These are phyloP conservation scores for Rhodofomes roseus DNA, from an alignment of 1,284 basidiomycete species.

Conservation along the genomic window DNA sequence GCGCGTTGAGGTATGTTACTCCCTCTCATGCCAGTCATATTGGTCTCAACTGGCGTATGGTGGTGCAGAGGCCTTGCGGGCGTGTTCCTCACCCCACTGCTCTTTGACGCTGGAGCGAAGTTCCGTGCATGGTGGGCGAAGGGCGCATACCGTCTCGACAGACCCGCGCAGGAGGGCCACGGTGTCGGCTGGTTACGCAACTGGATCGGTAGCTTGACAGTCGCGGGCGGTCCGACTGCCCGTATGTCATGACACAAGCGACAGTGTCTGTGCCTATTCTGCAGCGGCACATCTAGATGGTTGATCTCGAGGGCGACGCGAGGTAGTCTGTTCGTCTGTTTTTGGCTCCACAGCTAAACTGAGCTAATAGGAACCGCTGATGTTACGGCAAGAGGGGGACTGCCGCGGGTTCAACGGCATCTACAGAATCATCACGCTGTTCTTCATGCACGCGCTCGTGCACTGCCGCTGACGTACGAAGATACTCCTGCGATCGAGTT, in stretches of 20 bases:
- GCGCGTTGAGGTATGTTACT: slow-evolving; percentile 57
- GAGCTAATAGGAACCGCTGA: background rate
- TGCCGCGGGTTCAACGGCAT: background rate
- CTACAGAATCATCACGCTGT: background rate
- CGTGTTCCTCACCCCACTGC: slow-evolving; percentile 19
- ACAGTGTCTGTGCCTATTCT: background rate
- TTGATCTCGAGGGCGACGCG: background rate
- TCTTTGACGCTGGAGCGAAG: slow-evolving; percentile 12
- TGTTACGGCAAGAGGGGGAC: background rate
- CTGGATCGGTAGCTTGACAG: slow-evolving; percentile 14
- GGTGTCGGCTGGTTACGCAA: slow-evolving; percentile 21
- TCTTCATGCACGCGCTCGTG: background rate
- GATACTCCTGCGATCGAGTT: background rate
- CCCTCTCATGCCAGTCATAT: background rate
- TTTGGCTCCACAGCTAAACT: background rate
- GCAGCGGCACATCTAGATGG: too few relatives aligned
- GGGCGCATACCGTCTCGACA: slow-evolving; percentile 15
- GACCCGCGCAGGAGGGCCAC: slow-evolving; percentile 18
- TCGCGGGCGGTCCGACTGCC: background rate
- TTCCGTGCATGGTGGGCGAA: slow-evolving; percentile 24
- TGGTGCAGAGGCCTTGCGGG: slow-evolving; percentile 23
- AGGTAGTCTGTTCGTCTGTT: background rate
- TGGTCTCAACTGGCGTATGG: background rate
- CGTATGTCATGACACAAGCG: background rate
- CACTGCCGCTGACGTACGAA: background rate